phyloP scores from a whole-genome alignment of 176 grass and related monocot species.

The Bothriochloa decipiens region DNA sequence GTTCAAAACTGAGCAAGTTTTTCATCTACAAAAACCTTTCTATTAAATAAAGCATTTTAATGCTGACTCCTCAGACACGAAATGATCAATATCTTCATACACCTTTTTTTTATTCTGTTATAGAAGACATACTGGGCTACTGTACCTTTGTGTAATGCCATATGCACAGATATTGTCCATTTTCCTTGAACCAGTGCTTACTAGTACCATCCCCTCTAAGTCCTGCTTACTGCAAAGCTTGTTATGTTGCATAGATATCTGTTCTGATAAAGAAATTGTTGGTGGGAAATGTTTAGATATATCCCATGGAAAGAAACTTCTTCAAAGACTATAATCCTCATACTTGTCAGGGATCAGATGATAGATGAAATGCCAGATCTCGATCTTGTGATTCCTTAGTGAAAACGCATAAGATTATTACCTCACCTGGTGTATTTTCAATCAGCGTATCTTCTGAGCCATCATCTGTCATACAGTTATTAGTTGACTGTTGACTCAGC shows the following conservation, averaged over 20 bases:
- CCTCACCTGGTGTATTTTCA: neutral
- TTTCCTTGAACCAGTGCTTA: neutral
- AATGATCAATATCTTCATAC: neutral
- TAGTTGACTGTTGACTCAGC: slow-evolving; percentile 49
- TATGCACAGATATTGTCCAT: neutral
- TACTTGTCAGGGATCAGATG: slow-evolving; percentile 5
- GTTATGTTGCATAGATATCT: neutral
- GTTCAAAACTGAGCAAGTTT: slow-evolving; percentile 54
- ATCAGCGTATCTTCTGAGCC: slow-evolving; percentile 28
- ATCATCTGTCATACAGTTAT: slow-evolving; percentile 38
- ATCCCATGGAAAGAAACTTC: neutral
- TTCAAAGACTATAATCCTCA: slow-evolving; percentile 9
- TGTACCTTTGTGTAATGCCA: neutral
- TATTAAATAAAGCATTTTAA: neutral
- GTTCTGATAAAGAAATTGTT: slow-evolving; percentile 11
- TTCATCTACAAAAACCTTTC: slow-evolving; percentile 49
- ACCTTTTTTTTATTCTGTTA: neutral
- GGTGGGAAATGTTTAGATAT: slow-evolving; percentile 11
- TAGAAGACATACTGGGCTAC: neutral
- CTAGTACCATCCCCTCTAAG: neutral
- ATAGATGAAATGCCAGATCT: slow-evolving; percentile 5
- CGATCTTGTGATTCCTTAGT: neutral
- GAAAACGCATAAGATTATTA: slow-evolving; percentile 5
- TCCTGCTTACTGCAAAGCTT: neutral
- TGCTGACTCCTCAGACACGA: neutral